These are phyloP conservation scores for Rosa multiflora DNA, from an alignment of 306 rosid species.

Conservation along the genomic window DNA sequence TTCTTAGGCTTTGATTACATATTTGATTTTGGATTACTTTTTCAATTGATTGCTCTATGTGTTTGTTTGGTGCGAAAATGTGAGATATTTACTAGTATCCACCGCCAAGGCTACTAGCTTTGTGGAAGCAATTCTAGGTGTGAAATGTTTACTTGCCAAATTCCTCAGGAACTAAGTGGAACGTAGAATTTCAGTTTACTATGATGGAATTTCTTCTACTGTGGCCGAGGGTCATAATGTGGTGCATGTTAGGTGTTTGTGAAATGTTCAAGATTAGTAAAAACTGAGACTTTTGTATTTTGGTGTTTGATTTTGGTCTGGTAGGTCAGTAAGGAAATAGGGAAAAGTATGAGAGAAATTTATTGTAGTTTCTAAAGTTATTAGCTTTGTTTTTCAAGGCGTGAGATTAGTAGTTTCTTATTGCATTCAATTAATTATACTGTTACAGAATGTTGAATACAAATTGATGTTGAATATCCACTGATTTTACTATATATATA, in stretches of 20 bases:
- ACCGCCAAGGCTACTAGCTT: neutral
- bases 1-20: too few species aligned
- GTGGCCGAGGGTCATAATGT: neutral
- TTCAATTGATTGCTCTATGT: neutral
- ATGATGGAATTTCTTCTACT: neutral
- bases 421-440: neutral
- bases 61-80: neutral
- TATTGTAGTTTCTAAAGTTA: neutral
- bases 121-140: neutral
- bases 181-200: neutral
- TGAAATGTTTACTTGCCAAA: neutral
- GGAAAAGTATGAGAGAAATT: neutral
- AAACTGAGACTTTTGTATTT: neutral
- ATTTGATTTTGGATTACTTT: neutral
- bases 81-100: neutral
- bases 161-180: neutral
- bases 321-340: constrained; percentile 6
- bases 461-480: too few species aligned
- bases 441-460: neutral
- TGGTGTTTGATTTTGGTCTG: neutral
- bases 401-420: neutral
- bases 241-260: neutral
- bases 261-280: neutral
- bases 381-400: neutral
- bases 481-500: too few species aligned